Conservation (phyloP, 371 early-diverging fungal species). For the Ecytonucleospora hepatopenaei region DNA sequence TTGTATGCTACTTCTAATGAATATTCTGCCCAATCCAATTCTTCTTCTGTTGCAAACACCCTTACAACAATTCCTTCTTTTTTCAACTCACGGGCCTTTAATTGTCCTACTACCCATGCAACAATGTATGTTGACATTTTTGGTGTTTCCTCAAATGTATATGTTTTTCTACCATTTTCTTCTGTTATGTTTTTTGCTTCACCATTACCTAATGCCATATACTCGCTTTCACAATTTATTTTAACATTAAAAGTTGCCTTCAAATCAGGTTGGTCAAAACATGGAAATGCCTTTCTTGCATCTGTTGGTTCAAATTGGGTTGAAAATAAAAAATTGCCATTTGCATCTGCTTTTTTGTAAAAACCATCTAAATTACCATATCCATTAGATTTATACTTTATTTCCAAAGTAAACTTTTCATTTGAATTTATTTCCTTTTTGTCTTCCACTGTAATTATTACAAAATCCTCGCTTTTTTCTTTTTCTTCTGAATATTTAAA, state of each 20-base stretch:
- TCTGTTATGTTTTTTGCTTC: constrained; percentile 61
- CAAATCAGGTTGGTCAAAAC: constrained; percentile 72
- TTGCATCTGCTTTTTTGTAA: constrained; percentile 39
- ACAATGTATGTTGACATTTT: constrained; percentile 77
- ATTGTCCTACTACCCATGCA: constrained; percentile 73
- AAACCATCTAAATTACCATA: constrained; percentile 44
- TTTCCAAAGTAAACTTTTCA: constrained; percentile 2
- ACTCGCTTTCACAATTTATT: constrained; percentile 61
- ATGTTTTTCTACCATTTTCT: constrained; percentile 9
- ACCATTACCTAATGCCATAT: constrained; percentile 69
- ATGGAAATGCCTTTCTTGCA: constrained; percentile 75
- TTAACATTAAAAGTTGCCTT: constrained; percentile 76
- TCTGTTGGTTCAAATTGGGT: constrained; percentile 82
- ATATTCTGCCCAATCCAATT: constrained; percentile 64
- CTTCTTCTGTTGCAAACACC: constrained; percentile 66
- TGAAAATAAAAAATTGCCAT: constrained; percentile 27
- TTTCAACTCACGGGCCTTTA: constrained; percentile 69
- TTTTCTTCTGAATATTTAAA: neutral
- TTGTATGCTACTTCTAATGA: constrained; percentile 64
- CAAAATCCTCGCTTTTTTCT: constrained; percentile 8
- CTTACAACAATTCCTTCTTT: constrained; percentile 61
- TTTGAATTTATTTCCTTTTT: neutral
- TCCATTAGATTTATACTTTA: constrained; percentile 29
- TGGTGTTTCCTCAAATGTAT: constrained; percentile 65
- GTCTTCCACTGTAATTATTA: neutral